These are phyloP conservation scores for Brassica cretica DNA, from an alignment of 345 rosid genomes.

Conservation along the genomic window DNA sequence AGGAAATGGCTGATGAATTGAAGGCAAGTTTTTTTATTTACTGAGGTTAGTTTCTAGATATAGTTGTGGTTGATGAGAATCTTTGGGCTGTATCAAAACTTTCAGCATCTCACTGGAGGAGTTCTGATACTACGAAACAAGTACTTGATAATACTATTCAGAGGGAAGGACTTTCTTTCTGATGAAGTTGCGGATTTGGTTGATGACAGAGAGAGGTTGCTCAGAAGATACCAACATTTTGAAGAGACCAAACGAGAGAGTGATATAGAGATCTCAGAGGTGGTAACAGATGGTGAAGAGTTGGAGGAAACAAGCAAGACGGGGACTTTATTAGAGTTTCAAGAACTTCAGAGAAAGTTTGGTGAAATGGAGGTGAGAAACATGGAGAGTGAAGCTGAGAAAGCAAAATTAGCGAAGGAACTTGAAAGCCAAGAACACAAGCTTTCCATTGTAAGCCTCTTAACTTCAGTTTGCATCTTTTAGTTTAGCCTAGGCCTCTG, in stretches of 20 bases:
- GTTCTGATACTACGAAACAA: conserved; percentile 70
- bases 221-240: conserved; percentile 50
- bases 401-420: conserved; percentile 52
- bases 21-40: conserved; percentile 45
- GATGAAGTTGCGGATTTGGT: conserved; percentile 53
- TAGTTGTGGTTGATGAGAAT: conserved; percentile 20
- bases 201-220: conserved; percentile 63
- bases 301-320: conserved; percentile 43
- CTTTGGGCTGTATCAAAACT: conserved; percentile 1
- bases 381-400: conserved; percentile 55
- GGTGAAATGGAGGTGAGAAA: conserved; percentile 40
- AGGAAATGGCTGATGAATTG: conserved; percentile 77
- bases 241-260: conserved; percentile 68
- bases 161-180: conserved; percentile 86
- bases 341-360: conserved; percentile 48
- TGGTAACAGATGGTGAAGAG: conserved; percentile 39
- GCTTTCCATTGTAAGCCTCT: conserved; percentile 64
- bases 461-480: conserved; percentile 20
- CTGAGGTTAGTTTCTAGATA: background rate
- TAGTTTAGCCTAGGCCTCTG: too few relatives aligned
- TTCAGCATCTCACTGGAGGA: conserved; percentile 83
- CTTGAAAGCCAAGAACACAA: conserved; percentile 62
- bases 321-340: conserved; percentile 76
- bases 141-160: conserved; percentile 66
- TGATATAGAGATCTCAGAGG: conserved; percentile 45